Conservation (phyloP, 179 eudicot genomes). For the Carnegiea gigantea region DNA sequence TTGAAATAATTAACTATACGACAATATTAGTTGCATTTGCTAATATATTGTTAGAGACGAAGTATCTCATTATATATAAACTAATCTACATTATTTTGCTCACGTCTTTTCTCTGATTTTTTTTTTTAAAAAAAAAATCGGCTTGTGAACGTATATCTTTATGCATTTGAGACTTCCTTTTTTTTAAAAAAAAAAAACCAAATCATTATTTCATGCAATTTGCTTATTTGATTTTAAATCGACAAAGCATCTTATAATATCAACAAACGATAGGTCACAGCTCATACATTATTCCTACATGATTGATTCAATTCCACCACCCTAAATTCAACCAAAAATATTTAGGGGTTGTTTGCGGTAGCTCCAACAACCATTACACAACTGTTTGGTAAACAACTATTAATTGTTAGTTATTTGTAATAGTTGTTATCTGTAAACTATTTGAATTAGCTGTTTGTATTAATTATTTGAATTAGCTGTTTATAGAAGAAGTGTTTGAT, state of each 20-base stretch:
- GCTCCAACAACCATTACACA: conserved; percentile 18
- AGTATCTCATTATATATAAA: not conserved
- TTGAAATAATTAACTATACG: too few relatives aligned
- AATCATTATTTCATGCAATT: not conserved
- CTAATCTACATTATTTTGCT: not conserved
- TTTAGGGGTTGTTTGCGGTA: conserved; percentile 2
- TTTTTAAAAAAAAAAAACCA: not conserved
- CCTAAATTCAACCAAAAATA: conserved; percentile 4
- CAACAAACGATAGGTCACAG: not conserved
- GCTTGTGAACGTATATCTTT: not conserved
- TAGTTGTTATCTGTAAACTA: too few relatives aligned
- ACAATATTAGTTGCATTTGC: too few relatives aligned
- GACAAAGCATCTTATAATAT: conserved; percentile 6
- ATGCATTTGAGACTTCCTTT: not conserved
- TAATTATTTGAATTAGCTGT: too few relatives aligned
- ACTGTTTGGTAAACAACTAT: not conserved
- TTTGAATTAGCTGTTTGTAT: too few relatives aligned
- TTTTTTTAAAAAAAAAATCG: not conserved
- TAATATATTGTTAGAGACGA: too few relatives aligned
- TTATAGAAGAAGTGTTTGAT: too few relatives aligned
- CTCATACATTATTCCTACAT: conserved; percentile 2
- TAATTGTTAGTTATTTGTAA: too few relatives aligned
- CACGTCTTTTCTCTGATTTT: not conserved
- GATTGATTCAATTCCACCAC: conserved; percentile 13
- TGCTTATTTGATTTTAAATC: not conserved